Conservation (phyloP, 257 asterid species). For the Anisodus tanguticus region DNA sequence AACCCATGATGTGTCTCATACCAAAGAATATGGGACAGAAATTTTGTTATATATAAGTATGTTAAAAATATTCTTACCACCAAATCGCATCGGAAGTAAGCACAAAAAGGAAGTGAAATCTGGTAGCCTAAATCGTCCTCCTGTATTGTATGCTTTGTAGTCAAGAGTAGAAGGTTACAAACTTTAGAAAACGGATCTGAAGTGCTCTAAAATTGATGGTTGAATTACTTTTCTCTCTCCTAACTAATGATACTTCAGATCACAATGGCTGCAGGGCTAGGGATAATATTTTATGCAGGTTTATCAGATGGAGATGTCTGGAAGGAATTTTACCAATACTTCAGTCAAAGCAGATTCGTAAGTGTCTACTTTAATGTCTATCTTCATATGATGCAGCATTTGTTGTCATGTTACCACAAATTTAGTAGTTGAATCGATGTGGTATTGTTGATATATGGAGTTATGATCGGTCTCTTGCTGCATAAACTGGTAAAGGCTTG, state of each 20-base stretch:
- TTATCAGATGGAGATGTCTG: constrained; percentile 66
- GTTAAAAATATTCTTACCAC: not conserved
- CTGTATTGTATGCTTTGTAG: not conserved
- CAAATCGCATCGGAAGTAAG: not conserved
- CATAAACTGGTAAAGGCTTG: not conserved
- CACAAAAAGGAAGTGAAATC: not conserved
- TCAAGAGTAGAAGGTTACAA: not conserved
- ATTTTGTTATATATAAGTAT: not conserved
- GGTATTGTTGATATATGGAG: not conserved
- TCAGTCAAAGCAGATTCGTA: constrained; percentile 89
- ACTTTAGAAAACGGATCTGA: not conserved
- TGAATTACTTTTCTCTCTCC: constrained; percentile 26
- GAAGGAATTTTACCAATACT: constrained; percentile 82
- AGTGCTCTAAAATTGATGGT: constrained; percentile 22
- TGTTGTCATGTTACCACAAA: not conserved
- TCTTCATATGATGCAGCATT: not conserved
- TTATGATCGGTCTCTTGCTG: not conserved
- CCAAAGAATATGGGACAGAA: not conserved
- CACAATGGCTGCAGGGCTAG: constrained; percentile 74
- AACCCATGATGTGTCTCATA: not conserved
- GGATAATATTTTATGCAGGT: constrained; percentile 56
- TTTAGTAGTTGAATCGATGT: not conserved
- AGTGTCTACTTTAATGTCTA: constrained; percentile 38
- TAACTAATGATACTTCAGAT: constrained; percentile 59
- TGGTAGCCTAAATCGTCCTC: not conserved